Evolutionary conservation across 345 rosid species (phyloP), one percentile per base, ranked within the genome.

Genomic region (Ceriops zippeliana): DNA sequence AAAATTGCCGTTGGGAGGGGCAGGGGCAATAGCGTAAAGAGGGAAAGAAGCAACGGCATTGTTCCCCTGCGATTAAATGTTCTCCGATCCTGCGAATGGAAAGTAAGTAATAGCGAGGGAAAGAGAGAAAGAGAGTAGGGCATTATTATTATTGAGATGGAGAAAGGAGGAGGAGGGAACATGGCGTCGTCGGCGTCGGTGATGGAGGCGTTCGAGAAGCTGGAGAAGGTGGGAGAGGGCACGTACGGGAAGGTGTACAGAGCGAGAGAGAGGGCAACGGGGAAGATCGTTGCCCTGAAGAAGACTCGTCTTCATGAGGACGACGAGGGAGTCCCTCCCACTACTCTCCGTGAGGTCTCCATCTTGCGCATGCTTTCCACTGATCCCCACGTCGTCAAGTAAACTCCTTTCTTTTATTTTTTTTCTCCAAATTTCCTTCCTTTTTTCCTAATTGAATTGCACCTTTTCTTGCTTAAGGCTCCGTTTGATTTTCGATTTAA

Each of bases 141-240:
- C 21, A 3, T 53, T 52, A 52, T n/a, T 54, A 9, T 53, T 52
- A 20, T n/a, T 54, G 13, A 56, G 59, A 13, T 56, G 16, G 59
- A 56, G 59, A 56, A 15, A 56, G 28, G 5, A 56, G 2, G 59
- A 56, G 28, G 59, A 56, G 17, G 28, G 30, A 8, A 6, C 22
- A 5, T 27, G 59, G 30, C 16, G 59, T 22, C 28, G 59, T 22
- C 70, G 20, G 34, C 58, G 16, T 91, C 97, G 30, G 96, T 84
- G 49, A 95, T 88, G 96, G 93, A 91, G 20, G 90, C 87, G 4
- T 95, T 89, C 76, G 96, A 95, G 83, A 95, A 95, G 82, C 88
- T 95, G 26, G 99, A 95, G 89, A 95, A 95, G 73, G 99, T 95
- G 4, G 99, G 99, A 24, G 99, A 95, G 71, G 99, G 99, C 30